Evolutionary conservation across 2,329 filamentous ascomycete species (phyloP).

Genomic region (Colletotrichum chlorophyti): DNA sequence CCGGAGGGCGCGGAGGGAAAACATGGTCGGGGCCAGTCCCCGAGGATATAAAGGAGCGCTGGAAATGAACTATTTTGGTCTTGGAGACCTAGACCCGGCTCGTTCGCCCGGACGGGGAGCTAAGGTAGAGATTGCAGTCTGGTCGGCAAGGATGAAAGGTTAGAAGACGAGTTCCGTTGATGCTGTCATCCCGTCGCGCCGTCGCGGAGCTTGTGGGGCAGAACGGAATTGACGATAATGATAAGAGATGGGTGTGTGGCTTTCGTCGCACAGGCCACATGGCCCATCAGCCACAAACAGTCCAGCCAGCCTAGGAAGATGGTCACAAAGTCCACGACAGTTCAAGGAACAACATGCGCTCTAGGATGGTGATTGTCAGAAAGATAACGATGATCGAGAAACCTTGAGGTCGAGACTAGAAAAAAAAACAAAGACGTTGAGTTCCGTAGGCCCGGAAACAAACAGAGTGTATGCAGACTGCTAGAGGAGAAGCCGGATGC

Average conservation of each 20-base stretch:
- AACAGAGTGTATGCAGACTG: background rate
- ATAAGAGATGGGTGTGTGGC: conserved; percentile 19
- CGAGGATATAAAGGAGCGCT: background rate
- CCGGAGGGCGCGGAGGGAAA: conserved; percentile 32
- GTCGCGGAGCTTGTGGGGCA: background rate
- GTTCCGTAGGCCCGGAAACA: too few species aligned
- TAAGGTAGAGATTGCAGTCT: background rate
- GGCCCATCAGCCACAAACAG: conserved; percentile 1
- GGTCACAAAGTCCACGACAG: too few species aligned
- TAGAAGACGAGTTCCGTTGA: background rate
- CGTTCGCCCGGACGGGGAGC: background rate
- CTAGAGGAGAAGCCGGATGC: too few species aligned
- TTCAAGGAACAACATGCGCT: too few species aligned
- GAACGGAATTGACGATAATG: conserved; percentile 13
- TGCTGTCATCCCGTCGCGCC: conserved; percentile 24
- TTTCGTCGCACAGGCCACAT: too few species aligned
- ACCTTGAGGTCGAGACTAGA: too few species aligned
- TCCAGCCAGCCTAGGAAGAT: too few species aligned
- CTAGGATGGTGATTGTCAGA: too few species aligned
- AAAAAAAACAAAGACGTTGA: too few species aligned
- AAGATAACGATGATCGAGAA: too few species aligned
- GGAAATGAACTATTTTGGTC: background rate
- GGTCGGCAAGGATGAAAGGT: background rate
- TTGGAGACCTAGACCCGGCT: background rate
- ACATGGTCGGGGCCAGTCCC: conserved; percentile 28